Base-by-base conservation (phyloP, 2,329 filamentous ascomycete genomes). In the Apiospora marii region DNA sequence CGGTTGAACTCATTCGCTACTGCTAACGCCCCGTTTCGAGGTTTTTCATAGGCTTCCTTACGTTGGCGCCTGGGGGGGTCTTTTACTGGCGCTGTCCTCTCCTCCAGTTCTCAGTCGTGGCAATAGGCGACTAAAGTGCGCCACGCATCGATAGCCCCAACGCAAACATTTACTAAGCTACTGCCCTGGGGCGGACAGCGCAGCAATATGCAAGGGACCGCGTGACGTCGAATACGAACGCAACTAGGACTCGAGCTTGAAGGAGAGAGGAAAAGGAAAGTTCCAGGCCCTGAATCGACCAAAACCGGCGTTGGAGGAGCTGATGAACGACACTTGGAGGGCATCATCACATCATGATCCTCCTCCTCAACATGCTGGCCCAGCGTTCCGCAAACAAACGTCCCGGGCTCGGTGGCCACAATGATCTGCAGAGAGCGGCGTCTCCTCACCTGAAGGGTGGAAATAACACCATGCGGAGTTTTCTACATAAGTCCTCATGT, bases 141-240 rank as follows among this genome's bases (percentile, higher is more conserved):
- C 58, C 58, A 64, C 34, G 10, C 58, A 61, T 61, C 22, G 30
- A 64, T 64, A 64, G 58, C 58, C 58, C 3, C 58, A n/a, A 22
- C 3, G 58, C 58, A 64, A 64, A 41, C 58, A 41, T n/a, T 22
- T n/a, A 22, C 58, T 41, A 41, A 19, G 46, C 58, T 41, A 41
- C 19, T n/a, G 22, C 8, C 12, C n/a, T 41, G 8, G 58, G 22
- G 16, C 58, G n/a, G 34, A 41, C 30, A 64, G 10, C 1, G 41
- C 58, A 14, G 34, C 8, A 13, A 64, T 16, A 22, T 6, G 5
- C 3, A 6, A 61, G 14, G 14, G 22, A 4, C 41, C 58, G 30
- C 58, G 22, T 64, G 58, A n/a, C 58, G 5, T 64, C 58, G 34
- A n/a, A 64, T 64, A 64, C 58, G 58, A 64, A 64, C 1, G 6